phyloP scores from a whole-genome alignment of 2,329 filamentous ascomycete species.

The Chaetothyriales sp. region DNA sequence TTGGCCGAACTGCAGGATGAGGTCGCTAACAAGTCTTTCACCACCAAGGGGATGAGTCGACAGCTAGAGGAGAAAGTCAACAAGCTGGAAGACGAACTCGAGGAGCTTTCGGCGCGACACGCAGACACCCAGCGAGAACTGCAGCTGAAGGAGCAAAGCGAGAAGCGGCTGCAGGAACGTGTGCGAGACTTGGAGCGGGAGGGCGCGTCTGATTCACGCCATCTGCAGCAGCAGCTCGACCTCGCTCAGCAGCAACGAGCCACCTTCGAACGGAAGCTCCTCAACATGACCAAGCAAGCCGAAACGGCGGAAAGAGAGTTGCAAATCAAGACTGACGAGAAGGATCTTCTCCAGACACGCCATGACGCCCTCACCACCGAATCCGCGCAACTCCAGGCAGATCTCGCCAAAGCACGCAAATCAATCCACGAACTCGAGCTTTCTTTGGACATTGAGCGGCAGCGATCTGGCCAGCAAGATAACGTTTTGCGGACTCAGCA shows the following conservation, averaged over 20 bases:
- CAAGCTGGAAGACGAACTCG: constrained; percentile 52
- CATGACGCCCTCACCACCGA: constrained; percentile 53
- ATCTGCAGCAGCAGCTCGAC: constrained; percentile 31
- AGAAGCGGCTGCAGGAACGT: constrained; percentile 26
- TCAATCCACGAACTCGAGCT: constrained; percentile 34
- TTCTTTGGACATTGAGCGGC: constrained; percentile 38
- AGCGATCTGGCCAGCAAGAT: constrained; percentile 45
- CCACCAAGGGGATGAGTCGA: constrained; percentile 56
- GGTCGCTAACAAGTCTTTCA: constrained; percentile 63
- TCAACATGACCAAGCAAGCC: constrained; percentile 31
- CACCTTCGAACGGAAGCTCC: constrained; percentile 30
- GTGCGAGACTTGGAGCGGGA: constrained; percentile 29
- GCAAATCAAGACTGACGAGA: constrained; percentile 44
- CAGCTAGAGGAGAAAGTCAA: constrained; percentile 58
- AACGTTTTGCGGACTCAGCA: constrained; percentile 43
- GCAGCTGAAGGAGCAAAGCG: constrained; percentile 28
- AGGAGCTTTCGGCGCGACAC: constrained; percentile 34
- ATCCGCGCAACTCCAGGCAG: constrained; percentile 50
- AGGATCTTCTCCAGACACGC: constrained; percentile 52
- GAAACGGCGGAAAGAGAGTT: constrained; percentile 43
- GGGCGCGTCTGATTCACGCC: constrained; percentile 23
- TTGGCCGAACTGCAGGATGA: constrained; percentile 55
- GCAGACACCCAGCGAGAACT: constrained; percentile 29
- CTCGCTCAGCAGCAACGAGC: constrained; percentile 29
- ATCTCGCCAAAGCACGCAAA: constrained; percentile 37